Percentiles rank a stretch among this genome's conserved stretches.
phyloP scores from a whole-genome alignment of 768 basidiomycete species.

The Hericium alpestre region DNA sequence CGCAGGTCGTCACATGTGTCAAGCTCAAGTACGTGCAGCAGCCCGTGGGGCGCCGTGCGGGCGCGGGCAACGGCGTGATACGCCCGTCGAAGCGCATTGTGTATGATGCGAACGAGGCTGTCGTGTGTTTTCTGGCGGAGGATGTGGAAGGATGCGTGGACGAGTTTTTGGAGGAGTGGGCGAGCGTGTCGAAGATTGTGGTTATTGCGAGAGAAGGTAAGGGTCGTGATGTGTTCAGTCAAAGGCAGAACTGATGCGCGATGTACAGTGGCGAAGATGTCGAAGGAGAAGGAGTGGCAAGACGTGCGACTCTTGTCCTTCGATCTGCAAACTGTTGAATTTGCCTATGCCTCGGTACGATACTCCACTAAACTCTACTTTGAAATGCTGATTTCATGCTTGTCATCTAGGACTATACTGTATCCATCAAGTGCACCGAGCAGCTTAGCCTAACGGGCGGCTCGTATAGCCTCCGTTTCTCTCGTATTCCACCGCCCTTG shows the following conservation, averaged over 20 bases:
- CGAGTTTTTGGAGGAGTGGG: conserved; percentile 89
- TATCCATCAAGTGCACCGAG: conserved; percentile 71
- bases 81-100: conserved; percentile 82
- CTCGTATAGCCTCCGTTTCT: conserved; percentile 66
- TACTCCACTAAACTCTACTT: neutral
- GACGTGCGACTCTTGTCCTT: conserved; percentile 82
- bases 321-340: conserved; percentile 86
- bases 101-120: conserved; percentile 79
- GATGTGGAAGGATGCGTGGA: conserved; percentile 83
- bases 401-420: conserved; percentile 51
- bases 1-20: conserved; percentile 76
- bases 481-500: conserved; percentile 27
- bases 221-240: neutral
- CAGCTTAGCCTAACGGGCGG: conserved; percentile 55
- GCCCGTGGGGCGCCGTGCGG: conserved; percentile 53
- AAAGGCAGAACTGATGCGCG: neutral
- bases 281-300: conserved; percentile 56
- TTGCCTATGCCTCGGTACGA: conserved; percentile 60
- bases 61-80: conserved; percentile 47
- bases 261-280: conserved; percentile 67
- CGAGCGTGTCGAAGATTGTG: conserved; percentile 85
- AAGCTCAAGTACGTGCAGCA: conserved; percentile 87
- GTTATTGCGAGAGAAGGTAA: conserved; percentile 84
- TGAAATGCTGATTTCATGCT: neutral
- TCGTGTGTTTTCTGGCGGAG: conserved; percentile 82